Base-by-base conservation (phyloP, 495 filamentous ascomycete genomes). In the Penicillium fimorum region DNA sequence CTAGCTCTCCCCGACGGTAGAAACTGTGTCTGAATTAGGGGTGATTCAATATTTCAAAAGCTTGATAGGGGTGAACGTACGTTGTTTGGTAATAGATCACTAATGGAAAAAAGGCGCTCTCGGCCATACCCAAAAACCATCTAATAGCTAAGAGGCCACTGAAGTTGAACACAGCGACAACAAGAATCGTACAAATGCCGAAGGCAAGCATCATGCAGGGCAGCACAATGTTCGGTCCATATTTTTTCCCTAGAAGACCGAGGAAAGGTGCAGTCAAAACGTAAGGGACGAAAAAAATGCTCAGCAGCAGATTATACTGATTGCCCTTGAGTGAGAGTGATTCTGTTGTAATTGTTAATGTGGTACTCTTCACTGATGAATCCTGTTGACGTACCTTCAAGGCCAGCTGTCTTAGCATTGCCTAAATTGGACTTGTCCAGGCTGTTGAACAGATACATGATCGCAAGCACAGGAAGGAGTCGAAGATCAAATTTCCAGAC, bases 261-360 rank as follows among this genome's bases (percentile, higher is more conserved):
- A 88, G 53, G 1, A 80, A 79, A 3, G 83, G 85, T 3, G 82
- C 85, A 46, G 78, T 84, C 24, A 89, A 57, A 48, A 89, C 85
- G 60, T 86, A 90, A 9, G 87, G 87, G 13, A 90, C 74, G 69
- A 87, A 89, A 74, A 91, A 91, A 55, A 90, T 84, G 24, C 76
- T 79, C 30, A 89, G 69, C 15, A 89, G 77, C 17, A 82, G 79
- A 62, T 89, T 89, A 68, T 90, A 90, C 55, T 89, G 82, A 43
- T 82, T 79, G 4, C 68, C 61, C 30, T 75, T 68, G 64, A 88
- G 79, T 18, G 71, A 55, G 20, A 84, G 60, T 7, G 65, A 80
- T 67, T 64, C 62, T 58, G 17, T 18, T 20, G 17, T 17, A 24
- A 12, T 13, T 18, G 24, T 51, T 15, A 42, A 42, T 27, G 20